phyloP scores from a whole-genome alignment of 2,329 filamentous ascomycete species.

The Hirsutella rhossiliensis region DNA sequence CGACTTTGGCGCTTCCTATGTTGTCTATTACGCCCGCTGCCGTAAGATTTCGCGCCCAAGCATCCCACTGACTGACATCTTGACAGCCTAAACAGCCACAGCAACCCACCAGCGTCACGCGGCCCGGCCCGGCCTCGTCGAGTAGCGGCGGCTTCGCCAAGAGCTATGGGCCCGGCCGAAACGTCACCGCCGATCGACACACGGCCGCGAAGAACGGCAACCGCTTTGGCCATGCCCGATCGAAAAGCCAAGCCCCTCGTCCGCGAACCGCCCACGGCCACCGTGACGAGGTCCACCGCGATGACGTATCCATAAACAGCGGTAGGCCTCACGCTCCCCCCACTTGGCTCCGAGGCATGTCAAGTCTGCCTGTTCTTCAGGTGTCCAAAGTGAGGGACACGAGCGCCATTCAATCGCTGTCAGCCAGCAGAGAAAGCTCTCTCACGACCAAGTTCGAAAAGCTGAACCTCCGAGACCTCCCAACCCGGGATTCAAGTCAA shows the following conservation, averaged over 20 bases:
- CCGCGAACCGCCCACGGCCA: slow-evolving; percentile 28
- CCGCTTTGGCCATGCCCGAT: slow-evolving; percentile 34
- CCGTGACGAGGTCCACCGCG: slow-evolving; percentile 24
- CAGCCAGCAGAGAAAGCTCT: slow-evolving; percentile 31
- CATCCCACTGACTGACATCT: neutral
- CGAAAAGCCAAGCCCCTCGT: slow-evolving; percentile 23
- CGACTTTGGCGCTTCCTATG: neutral
- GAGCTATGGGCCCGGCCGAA: slow-evolving; percentile 43
- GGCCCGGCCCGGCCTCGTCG: slow-evolving; percentile 16
- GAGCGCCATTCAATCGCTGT: slow-evolving; percentile 14
- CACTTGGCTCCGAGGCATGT: slow-evolving; percentile 1
- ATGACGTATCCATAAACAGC: slow-evolving; percentile 17
- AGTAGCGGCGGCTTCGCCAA: slow-evolving; percentile 37
- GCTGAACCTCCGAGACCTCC: slow-evolving; percentile 25
- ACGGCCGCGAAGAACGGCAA: slow-evolving; percentile 32
- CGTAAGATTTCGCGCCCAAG: too few relatives aligned
- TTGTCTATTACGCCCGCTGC: neutral
- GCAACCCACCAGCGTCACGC: slow-evolving; percentile 26
- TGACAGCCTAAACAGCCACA: slow-evolving; percentile 16
- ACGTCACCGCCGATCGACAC: slow-evolving; percentile 33
- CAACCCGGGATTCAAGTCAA: slow-evolving; percentile 25
- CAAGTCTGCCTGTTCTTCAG: neutral
- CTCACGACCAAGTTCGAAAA: slow-evolving; percentile 23
- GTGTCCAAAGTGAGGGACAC: slow-evolving; percentile 12
- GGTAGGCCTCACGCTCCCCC: slow-evolving; percentile 18